Percentiles rank a stretch among this genome's conserved stretches.
Conservation (phyloP, 768 basidiomycete genomes). For the Rhizopogon salebrosus region DNA sequence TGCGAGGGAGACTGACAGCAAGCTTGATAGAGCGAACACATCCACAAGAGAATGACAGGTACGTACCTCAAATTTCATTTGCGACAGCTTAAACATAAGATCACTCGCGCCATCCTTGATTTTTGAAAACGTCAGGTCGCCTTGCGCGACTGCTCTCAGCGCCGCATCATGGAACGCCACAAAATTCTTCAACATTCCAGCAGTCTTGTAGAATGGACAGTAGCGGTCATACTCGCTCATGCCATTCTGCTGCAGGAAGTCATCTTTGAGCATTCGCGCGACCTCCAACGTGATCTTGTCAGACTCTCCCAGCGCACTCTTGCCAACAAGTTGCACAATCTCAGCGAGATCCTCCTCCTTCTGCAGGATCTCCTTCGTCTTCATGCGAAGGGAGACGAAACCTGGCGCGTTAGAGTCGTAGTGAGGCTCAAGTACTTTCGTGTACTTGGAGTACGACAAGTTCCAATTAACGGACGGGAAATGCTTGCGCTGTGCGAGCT, state of each 20-base stretch:
- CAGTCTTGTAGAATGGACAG: conserved; percentile 99
- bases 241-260: conserved; percentile 97
- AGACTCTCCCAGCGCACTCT: conserved; percentile 92
- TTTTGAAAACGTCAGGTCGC: conserved; percentile 78
- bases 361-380: conserved; percentile 94
- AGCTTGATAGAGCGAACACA: neutral
- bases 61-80: conserved; percentile 97
- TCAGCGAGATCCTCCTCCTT: conserved; percentile 99
- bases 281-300: conserved; percentile 99
- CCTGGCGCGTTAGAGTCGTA: conserved; percentile 90
- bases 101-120: conserved; percentile 86
- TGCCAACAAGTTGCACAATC: conserved; percentile 99
- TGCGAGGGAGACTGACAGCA: conserved; percentile 75
- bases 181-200: conserved; percentile 91
- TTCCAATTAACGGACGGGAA: conserved; percentile 99
- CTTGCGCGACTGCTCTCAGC: conserved; percentile 75
- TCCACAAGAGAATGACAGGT: neutral
- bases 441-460: conserved; percentile 98
- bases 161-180: conserved; percentile 93
- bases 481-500: conserved; percentile 96
- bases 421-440: conserved; percentile 86
- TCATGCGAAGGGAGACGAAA: conserved; percentile 90
- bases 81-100: conserved; percentile 94
- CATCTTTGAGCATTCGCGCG: conserved; percentile 94
- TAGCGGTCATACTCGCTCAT: conserved; percentile 97